phyloP scores from a whole-genome alignment of 1,284 basidiomycete genomes.

The Porodaedalea pini region DNA sequence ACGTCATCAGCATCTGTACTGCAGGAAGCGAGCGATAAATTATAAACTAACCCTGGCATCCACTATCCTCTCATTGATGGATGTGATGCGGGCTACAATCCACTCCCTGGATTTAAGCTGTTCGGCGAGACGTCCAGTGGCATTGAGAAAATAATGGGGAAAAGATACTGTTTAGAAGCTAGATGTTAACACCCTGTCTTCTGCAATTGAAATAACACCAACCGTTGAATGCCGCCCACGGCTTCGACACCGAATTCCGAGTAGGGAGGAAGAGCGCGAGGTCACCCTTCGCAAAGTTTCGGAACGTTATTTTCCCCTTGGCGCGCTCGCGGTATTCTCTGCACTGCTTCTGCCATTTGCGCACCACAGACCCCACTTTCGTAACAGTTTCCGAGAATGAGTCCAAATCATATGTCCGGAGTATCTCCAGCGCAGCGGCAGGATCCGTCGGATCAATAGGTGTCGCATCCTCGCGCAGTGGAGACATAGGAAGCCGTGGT shows the following conservation, averaged over 20 bases:
- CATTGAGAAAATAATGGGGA: constrained; percentile 95
- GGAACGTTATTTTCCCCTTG: constrained; percentile 90
- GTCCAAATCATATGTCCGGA: constrained; percentile 78
- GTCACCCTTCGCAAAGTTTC: constrained; percentile 91
- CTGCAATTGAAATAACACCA: constrained; percentile 67
- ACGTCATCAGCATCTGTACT: background rate
- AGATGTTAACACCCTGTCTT: constrained; percentile 42
- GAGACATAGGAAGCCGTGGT: constrained; percentile 44
- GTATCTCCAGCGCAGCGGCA: constrained; percentile 57
- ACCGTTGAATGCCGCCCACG: constrained; percentile 39
- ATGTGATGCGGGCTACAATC: constrained; percentile 90
- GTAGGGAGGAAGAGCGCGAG: constrained; percentile 95
- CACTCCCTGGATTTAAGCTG: constrained; percentile 86
- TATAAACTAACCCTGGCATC: constrained; percentile 60
- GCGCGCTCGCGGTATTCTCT: constrained; percentile 90
- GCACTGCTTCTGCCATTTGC: constrained; percentile 96
- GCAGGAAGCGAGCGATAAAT: constrained; percentile 1
- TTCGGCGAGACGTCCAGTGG: constrained; percentile 79
- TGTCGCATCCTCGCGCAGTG: constrained; percentile 58
- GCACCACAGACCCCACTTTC: constrained; percentile 80
- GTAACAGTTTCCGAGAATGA: constrained; percentile 78
- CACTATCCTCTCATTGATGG: constrained; percentile 82
- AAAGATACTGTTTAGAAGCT: constrained; percentile 65
- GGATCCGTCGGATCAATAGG: constrained; percentile 75
- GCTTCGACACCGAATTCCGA: constrained; percentile 85